phyloP scores from a whole-genome alignment of 805 yeast genomes.

The Candida andamanensis region DNA sequence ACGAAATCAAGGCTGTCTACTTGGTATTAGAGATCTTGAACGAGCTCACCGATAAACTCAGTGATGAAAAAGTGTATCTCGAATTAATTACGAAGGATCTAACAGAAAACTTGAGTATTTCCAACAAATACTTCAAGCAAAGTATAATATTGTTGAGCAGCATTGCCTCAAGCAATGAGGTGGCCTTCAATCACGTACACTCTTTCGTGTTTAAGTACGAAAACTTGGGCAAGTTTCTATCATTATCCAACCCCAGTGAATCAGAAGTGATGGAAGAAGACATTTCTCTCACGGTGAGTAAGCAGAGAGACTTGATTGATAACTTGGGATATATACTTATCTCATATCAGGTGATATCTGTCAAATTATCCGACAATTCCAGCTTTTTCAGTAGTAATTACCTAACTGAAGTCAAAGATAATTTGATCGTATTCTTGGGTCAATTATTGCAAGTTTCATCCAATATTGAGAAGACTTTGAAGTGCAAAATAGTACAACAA shows the following conservation, averaged over 20 bases:
- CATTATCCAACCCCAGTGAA: constrained; percentile 16
- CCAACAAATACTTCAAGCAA: constrained; percentile 54
- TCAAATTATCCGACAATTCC: neutral
- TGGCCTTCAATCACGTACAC: constrained; percentile 46
- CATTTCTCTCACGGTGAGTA: constrained; percentile 41
- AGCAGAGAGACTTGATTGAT: constrained; percentile 56
- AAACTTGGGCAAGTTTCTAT: constrained; percentile 36
- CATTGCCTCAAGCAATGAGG: constrained; percentile 43
- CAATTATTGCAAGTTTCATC: constrained; percentile 66
- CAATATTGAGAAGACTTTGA: constrained; percentile 60
- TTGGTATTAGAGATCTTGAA: constrained; percentile 34
- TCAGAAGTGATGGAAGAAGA: constrained; percentile 15
- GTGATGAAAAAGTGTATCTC: constrained; percentile 3
- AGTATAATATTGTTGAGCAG: constrained; percentile 56
- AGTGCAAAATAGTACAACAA: constrained; percentile 62
- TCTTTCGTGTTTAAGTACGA: constrained; percentile 27
- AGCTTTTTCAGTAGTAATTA: constrained; percentile 23
- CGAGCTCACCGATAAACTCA: constrained; percentile 16
- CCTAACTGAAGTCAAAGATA: constrained; percentile 53
- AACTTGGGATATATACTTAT: constrained; percentile 55
- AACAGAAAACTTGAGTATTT: constrained; percentile 46
- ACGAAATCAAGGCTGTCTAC: constrained; percentile 31
- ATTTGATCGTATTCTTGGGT: constrained; percentile 61
- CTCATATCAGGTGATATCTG: constrained; percentile 31
- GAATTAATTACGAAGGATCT: constrained; percentile 39